Evolutionary conservation across 192 early-diverging fungal species (phyloP).

Genomic region (Umbelopsis ramanniana): DNA sequence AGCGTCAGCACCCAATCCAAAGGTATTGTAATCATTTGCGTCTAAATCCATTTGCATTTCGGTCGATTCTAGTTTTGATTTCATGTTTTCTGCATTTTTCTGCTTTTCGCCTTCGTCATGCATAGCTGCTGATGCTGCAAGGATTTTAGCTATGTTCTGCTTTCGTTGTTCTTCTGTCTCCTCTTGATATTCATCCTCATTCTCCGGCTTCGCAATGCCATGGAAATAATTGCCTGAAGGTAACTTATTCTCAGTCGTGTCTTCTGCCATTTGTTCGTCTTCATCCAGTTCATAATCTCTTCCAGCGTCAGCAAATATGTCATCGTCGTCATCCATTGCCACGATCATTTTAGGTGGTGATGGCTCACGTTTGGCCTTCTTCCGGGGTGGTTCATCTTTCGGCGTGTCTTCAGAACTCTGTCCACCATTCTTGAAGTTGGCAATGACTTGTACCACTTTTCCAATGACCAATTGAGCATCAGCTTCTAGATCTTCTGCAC

Average conservation of each 20-base stretch:
- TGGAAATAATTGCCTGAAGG: neutral
- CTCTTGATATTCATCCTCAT: neutral
- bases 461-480: constrained; percentile 71
- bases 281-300: constrained; percentile 74
- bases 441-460: constrained; percentile 70
- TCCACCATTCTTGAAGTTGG: constrained; percentile 26
- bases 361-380: constrained; percentile 37
- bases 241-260: neutral
- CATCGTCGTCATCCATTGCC: constrained; percentile 57
- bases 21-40: constrained; percentile 54
- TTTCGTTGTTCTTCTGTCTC: constrained; percentile 15
- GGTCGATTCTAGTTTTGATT: constrained; percentile 29
- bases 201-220: neutral
- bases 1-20: constrained; percentile 50
- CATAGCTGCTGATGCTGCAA: constrained; percentile 7
- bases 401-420: neutral
- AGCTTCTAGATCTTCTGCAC: constrained; percentile 49
- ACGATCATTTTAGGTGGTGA: constrained; percentile 25
- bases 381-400: neutral
- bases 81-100: constrained; percentile 31
- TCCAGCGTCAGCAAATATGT: constrained; percentile 91
- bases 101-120: constrained; percentile 35
- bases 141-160: constrained; percentile 3
- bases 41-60: constrained; percentile 43
- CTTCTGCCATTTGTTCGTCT: constrained; percentile 28